phyloP scores from a whole-genome alignment of 2,329 filamentous ascomycete species.

The Monosporascus sp. region DNA sequence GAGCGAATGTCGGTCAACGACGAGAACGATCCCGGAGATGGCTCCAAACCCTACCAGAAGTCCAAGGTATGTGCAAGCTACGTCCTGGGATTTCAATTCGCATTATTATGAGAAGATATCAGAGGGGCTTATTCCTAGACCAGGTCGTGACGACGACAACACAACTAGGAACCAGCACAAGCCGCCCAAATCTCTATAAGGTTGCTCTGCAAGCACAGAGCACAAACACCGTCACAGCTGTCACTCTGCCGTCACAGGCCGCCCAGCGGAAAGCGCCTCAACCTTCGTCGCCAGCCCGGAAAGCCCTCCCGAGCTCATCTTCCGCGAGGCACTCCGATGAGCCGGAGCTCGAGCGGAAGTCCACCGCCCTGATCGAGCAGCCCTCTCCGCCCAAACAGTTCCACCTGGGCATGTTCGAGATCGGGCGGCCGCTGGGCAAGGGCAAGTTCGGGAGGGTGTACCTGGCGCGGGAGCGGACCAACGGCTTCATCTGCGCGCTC shows the following conservation, averaged over 20 bases:
- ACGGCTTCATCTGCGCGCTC: slow-evolving; percentile 78
- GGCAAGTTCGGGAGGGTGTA: slow-evolving; percentile 87
- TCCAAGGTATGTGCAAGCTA: slow-evolving; percentile 57
- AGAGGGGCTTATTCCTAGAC: slow-evolving; percentile 18
- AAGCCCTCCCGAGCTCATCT: slow-evolving; percentile 37
- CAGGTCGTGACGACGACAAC: slow-evolving; percentile 40
- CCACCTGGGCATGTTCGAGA: slow-evolving; percentile 92
- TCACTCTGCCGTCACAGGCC: slow-evolving; percentile 63
- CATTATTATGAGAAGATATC: too few relatives aligned
- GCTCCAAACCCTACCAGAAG: slow-evolving; percentile 58
- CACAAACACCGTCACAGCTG: slow-evolving; percentile 55
- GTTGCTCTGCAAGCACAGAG: slow-evolving; percentile 76
- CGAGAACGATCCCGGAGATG: slow-evolving; percentile 66
- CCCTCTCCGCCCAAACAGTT: slow-evolving; percentile 58
- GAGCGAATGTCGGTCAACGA: slow-evolving; percentile 87
- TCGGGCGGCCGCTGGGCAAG: slow-evolving; percentile 78
- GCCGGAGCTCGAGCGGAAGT: slow-evolving; percentile 44
- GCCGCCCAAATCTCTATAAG: slow-evolving; percentile 79
- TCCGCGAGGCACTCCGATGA: slow-evolving; percentile 38
- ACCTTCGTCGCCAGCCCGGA: slow-evolving; percentile 48
- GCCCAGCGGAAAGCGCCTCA: slow-evolving; percentile 46
- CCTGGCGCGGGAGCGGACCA: slow-evolving; percentile 72
- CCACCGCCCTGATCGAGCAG: slow-evolving; percentile 51
- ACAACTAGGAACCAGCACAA: slow-evolving; percentile 47
- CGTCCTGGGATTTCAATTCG: too few relatives aligned